phyloP scores from a whole-genome alignment of 768 basidiomycete genomes.

The Lactarius sanguifluus region DNA sequence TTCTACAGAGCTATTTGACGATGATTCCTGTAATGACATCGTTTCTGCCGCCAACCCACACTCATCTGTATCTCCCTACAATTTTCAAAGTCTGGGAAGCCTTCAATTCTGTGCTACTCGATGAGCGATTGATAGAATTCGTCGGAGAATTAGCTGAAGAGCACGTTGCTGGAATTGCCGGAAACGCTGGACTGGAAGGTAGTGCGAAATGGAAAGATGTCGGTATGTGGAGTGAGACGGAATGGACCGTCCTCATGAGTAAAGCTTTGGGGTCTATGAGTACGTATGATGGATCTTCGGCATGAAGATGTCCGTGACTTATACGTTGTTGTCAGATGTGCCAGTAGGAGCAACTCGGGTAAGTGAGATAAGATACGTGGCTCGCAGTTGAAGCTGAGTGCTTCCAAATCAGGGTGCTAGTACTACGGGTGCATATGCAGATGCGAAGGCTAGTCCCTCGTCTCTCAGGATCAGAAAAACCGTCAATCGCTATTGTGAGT shows the following conservation, averaged over 20 bases:
- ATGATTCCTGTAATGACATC: slow-evolving; percentile 75
- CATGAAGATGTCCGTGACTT: not conserved
- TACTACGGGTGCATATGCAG: slow-evolving; percentile 69
- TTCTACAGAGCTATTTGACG: slow-evolving; percentile 58
- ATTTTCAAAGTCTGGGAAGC: slow-evolving; percentile 78
- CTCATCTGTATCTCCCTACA: slow-evolving; percentile 66
- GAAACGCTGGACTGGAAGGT: slow-evolving; percentile 54
- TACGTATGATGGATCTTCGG: slow-evolving; percentile 36
- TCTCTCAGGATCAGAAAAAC: slow-evolving; percentile 67
- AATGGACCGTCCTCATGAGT: slow-evolving; percentile 81
- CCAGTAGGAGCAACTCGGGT: slow-evolving; percentile 72
- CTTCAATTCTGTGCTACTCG: slow-evolving; percentile 70
- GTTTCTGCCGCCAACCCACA: slow-evolving; percentile 69
- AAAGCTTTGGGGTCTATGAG: slow-evolving; percentile 84
- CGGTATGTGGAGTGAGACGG: slow-evolving; percentile 83
- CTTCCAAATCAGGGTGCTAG: slow-evolving; percentile 50
- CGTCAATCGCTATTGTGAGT: slow-evolving; percentile 62
- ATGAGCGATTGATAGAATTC: slow-evolving; percentile 73
- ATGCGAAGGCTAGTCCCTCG: slow-evolving; percentile 55
- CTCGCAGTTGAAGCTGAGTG: slow-evolving; percentile 15
- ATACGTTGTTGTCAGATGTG: slow-evolving; percentile 47
- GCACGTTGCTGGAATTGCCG: slow-evolving; percentile 57
- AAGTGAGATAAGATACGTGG: slow-evolving; percentile 24
- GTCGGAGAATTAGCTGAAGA: slow-evolving; percentile 70
- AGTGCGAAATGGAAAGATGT: slow-evolving; percentile 74